Conservation (phyloP, 2,329 filamentous ascomycete genomes). For the Chrysosporium keratinophilum region DNA sequence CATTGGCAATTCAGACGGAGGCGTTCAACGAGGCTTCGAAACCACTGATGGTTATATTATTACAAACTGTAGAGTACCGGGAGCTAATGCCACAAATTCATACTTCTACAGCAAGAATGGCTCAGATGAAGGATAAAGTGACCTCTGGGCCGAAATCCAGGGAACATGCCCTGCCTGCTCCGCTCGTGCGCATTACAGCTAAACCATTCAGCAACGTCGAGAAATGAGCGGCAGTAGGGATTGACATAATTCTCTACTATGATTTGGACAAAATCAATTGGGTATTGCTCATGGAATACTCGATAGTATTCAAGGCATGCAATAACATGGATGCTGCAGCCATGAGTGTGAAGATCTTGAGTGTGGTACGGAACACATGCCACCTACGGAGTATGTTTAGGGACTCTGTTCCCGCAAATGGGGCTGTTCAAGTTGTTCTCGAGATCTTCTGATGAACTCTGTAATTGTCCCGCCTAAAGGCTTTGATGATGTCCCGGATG, state of each 20-base stretch:
- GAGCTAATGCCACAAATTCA: background rate
- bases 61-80: background rate
- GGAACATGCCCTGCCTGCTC: constrained; percentile 42
- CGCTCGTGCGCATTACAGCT: constrained; percentile 36
- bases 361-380: too few species aligned
- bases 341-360: too few species aligned
- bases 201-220: constrained; percentile 18
- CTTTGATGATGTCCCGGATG: too few species aligned
- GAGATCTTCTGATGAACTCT: too few species aligned
- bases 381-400: too few species aligned
- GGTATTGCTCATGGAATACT: too few species aligned
- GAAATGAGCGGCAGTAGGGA: background rate
- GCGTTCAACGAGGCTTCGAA: constrained; percentile 48
- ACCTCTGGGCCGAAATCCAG: constrained; percentile 45
- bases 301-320: too few species aligned
- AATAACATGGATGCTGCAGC: too few species aligned
- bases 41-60: constrained; percentile 46
- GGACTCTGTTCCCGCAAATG: too few species aligned
- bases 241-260: background rate
- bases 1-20: constrained; percentile 54
- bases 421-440: too few species aligned
- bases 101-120: background rate
- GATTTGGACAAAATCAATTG: too few species aligned
- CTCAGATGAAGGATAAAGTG: background rate
- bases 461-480: too few species aligned